Conservation (phyloP, 139 green algal genomes). For the Tetradesmus lagerheimii region DNA sequence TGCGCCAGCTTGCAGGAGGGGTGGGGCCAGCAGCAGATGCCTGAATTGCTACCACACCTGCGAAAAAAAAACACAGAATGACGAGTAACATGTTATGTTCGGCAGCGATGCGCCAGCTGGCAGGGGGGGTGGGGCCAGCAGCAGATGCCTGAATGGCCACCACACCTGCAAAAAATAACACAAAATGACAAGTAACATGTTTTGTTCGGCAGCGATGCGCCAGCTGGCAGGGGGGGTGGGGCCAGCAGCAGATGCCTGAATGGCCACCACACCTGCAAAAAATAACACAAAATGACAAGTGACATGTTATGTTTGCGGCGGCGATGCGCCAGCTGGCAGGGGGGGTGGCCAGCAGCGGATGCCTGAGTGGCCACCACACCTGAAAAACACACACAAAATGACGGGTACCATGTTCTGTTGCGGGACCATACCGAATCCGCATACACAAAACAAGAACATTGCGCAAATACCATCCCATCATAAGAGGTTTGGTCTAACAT, state of each 20-base stretch:
- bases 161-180: conserved; percentile 50
- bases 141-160: conserved; percentile 70
- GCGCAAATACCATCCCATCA: too few relatives aligned
- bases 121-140: conserved; percentile 30
- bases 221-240: conserved; percentile 64
- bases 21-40: conserved; percentile 46
- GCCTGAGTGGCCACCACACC: conserved; percentile 75
- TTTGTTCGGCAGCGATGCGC: conserved; percentile 89
- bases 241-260: conserved; percentile 66
- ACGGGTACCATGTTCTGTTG: too few relatives aligned
- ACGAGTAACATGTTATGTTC: too few relatives aligned
- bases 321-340: conserved; percentile 86
- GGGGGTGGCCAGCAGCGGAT: conserved; percentile 42
- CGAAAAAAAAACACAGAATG: conserved; percentile 68
- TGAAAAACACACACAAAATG: neutral
- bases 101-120: conserved; percentile 91
- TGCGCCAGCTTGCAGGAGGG: conserved; percentile 76
- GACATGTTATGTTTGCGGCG: too few relatives aligned
- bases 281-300: neutral
- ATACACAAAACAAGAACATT: too few relatives aligned
- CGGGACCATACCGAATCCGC: too few relatives aligned
- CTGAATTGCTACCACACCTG: conserved; percentile 74
- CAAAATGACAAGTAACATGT: too few relatives aligned
- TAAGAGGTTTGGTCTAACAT: too few relatives aligned
- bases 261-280: conserved; percentile 58